Evolutionary conservation across 106 monocot genomes (phyloP), one percentile per base, ranked within the genome.

Genomic region (Agapanthus africanus): DNA sequence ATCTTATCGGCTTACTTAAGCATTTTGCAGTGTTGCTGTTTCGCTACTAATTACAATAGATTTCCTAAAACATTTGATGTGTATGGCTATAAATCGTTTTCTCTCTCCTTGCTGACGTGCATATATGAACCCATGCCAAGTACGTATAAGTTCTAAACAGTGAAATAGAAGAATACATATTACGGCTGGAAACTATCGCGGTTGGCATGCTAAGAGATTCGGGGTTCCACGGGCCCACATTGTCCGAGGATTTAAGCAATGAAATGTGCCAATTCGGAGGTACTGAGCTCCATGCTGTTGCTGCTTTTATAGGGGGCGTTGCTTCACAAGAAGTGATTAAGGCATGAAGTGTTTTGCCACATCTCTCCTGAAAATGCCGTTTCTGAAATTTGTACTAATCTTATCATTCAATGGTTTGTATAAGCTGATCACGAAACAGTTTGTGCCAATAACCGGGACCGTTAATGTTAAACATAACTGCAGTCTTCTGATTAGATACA

Each of bases 281-380:
- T 73, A 81, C 88, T 6, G 95, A 95, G 76, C 73, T 95, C 22
- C 95, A 95, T 72, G 70, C 78, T 0, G 91, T 95, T 54, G 88
- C 95, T 68, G 83, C 95, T 8, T 86, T 84, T 57, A 72, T 91
- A 23, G 95, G 95, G n/a, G 95, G 95, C 34, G 75, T 95, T 37
- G 91, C 91, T 39, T 91, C 95, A 37, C 95, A 95, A 69, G 88
- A 95, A 86, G 91, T 86, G 37, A 95, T 95, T 27, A 95, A 95
- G 86, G 95, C 88, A 46, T 50, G n/a, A n/a, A n/a, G 69, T 75
- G 7, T 2, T 26, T 23, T 41, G 13, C 8, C 18, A 19, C 6
- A 61, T 11, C 30, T 57, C 1, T 50, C n/a, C 7, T n/a, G n/a
- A 8, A 37, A 40, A 31, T 47, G 0, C 31, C 39, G n/a, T 67